A percentile compares a stretch with the other conserved stretches of the same genome.
Evolutionary conservation across 257 asterid genomes (phyloP).

Genomic region (Penstemon davidsonii): DNA sequence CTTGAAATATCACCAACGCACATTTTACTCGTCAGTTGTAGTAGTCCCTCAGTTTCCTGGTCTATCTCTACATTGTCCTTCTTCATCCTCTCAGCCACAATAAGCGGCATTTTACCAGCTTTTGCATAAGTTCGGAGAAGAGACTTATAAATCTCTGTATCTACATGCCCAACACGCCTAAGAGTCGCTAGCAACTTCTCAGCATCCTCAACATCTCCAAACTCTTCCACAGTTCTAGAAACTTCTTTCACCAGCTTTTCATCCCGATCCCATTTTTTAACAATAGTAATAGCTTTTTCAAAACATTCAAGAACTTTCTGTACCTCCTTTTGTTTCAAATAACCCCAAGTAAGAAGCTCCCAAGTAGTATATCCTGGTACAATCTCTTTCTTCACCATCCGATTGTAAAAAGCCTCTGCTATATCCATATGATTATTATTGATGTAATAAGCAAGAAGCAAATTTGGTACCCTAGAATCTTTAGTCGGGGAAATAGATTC

Average conservation of each 20-base stretch:
- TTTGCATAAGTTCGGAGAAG: constrained; percentile 70
- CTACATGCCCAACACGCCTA: constrained; percentile 55
- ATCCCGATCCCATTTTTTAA: constrained; percentile 77
- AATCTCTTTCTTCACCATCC: constrained; percentile 57
- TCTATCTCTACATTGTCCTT: constrained; percentile 65
- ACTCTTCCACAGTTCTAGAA: constrained; percentile 56
- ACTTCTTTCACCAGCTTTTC: constrained; percentile 52
- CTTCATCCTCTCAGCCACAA: constrained; percentile 84
- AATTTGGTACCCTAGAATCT: constrained; percentile 76
- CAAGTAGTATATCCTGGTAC: constrained; percentile 74
- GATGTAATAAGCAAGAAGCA: constrained; percentile 79
- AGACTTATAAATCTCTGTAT: constrained; percentile 59
- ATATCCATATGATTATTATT: constrained; percentile 55
- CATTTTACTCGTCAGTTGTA: constrained; percentile 64
- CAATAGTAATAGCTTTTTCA: constrained; percentile 57
- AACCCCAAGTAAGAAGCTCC: constrained; percentile 87
- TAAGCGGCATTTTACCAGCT: constrained; percentile 79
- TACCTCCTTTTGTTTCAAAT: constrained; percentile 54
- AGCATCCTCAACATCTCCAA: constrained; percentile 65
- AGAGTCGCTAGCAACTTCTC: constrained; percentile 64
- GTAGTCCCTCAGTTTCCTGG: constrained; percentile 56
- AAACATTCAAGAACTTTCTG: constrained; percentile 62
- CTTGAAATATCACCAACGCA: constrained; percentile 64
- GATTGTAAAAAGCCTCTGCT: constrained; percentile 59
- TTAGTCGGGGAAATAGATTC: constrained; percentile 72